Base-by-base conservation (phyloP, 768 basidiomycete species). In the Lactarius pseudohatsudake region DNA sequence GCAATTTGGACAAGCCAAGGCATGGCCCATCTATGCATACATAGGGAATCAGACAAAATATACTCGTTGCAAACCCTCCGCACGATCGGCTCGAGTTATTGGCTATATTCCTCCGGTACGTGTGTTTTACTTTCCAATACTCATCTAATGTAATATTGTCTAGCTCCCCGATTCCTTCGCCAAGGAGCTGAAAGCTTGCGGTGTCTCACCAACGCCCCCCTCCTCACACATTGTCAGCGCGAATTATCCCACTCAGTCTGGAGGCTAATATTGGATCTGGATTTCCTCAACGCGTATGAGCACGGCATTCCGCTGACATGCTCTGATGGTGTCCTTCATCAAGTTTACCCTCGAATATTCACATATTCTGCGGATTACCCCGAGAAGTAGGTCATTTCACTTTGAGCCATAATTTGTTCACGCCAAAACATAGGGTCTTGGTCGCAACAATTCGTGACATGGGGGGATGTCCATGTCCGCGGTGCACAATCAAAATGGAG, bases 331-430 rank as follows among this genome's bases (percentile, higher is more conserved):
- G 47, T 75, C 8, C 22, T 10, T 2, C 65, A 73, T 0, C 70
- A 71, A 0, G 15, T 76, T 0, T 76, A 59, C 55, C 70, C 69
- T 0, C 66, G 72, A 1, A 53, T 76, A 2, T 74, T 75, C 57
- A 71, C 66, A 7, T 75, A 76, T 47, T 72, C 64, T 4, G 45
- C 34, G 0, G 64, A 64, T 57, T 76, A 76, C 60, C 74, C 73
- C 0, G 73, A 75, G 26, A 74, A 75, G 75, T 76, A 38, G 13
- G 69, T 66, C 18, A 26, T 3, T 64, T 34, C 9, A 5, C 34
- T 10, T 54, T 18, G 32, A 13, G 18, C 34, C n/a, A 20, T 43
- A 4, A 16, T 41, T 15, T 5, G 4, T 43, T 18, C 18, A 43
- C 34, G 3, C 34, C 34, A 20, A 20, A 0, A 16, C 38, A 16